These are phyloP conservation scores for Diaporthe longicolla DNA, from an alignment of 2,329 filamentous ascomycete species.

Conservation along the genomic window DNA sequence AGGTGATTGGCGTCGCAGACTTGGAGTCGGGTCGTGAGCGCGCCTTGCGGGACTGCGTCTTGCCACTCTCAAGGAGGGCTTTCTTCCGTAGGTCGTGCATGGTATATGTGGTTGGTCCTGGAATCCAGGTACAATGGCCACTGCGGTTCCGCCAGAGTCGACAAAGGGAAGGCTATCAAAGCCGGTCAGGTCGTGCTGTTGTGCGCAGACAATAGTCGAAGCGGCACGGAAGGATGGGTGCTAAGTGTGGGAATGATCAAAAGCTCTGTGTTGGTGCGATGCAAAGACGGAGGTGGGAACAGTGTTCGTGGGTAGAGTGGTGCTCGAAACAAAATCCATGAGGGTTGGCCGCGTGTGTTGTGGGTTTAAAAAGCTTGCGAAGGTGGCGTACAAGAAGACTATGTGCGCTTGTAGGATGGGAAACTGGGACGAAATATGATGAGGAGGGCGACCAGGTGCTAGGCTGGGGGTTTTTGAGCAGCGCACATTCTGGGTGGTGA, in stretches of 20 bases:
- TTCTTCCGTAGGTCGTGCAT: constrained; percentile 79
- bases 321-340: constrained; percentile 48
- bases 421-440: background rate
- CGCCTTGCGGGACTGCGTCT: constrained; percentile 80
- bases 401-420: constrained; percentile 8
- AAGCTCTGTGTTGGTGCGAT: constrained; percentile 39
- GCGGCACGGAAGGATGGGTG: constrained; percentile 14
- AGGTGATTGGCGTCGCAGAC: constrained; percentile 71
- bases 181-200: background rate
- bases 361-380: constrained; percentile 14
- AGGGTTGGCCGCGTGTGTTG: constrained; percentile 25
- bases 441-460: background rate
- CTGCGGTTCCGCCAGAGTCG: background rate
- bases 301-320: constrained; percentile 35
- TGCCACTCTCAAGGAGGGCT: constrained; percentile 77
- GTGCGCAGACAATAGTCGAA: background rate
- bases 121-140: background rate
- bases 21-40: constrained; percentile 67
- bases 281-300: constrained; percentile 31
- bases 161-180: background rate
- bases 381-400: constrained; percentile 28
- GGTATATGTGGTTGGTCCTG: constrained; percentile 30
- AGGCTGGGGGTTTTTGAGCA: constrained; percentile 23
- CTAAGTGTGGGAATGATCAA: constrained; percentile 39
- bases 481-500: constrained; percentile 22